Percentiles rank a stretch among this genome's conserved stretches.
Conservation (phyloP, 352 stramenopile species). For the Elongisporangium senticosum region DNA sequence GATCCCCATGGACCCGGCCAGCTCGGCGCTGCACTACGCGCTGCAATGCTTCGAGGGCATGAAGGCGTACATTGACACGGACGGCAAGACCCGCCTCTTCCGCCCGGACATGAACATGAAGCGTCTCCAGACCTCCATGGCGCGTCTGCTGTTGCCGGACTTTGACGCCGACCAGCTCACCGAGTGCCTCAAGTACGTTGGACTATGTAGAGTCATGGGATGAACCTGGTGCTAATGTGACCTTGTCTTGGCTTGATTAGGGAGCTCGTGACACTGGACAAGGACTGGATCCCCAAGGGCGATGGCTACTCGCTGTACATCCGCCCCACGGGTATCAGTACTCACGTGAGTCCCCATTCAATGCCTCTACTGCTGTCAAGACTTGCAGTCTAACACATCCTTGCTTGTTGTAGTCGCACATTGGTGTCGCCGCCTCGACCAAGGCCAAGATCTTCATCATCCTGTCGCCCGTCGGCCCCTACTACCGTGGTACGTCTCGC, state of each 20-base stretch:
- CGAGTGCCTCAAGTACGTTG: slow-evolving; percentile 72
- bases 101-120: slow-evolving; percentile 97
- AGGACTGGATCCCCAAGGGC: slow-evolving; percentile 91
- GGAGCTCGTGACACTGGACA: slow-evolving; percentile 75
- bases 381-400: too few relatives aligned
- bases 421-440: slow-evolving; percentile 85
- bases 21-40: slow-evolving; percentile 93
- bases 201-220: too few relatives aligned
- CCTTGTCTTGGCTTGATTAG: slow-evolving; percentile 7
- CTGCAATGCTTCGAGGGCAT: slow-evolving; percentile 95
- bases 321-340: slow-evolving; percentile 91
- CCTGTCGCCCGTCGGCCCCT: slow-evolving; percentile 94
- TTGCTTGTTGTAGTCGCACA: slow-evolving; percentile 50
- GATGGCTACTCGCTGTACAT: slow-evolving; percentile 97
- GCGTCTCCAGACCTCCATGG: slow-evolving; percentile 92
- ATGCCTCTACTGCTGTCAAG: too few relatives aligned
- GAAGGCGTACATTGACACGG: slow-evolving; percentile 89
- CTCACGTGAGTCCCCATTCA: slow-evolving; percentile 18
- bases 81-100: slow-evolving; percentile 91
- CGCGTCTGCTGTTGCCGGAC: slow-evolving; percentile 81
- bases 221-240: too few relatives aligned
- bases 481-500: slow-evolving; percentile 83
- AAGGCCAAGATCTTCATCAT: slow-evolving; percentile 95
- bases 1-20: slow-evolving; percentile 89
- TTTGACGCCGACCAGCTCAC: slow-evolving; percentile 91